Evolutionary conservation across 495 filamentous ascomycete genomes (phyloP).

Genomic region (Aspergillus carlsbadensis): DNA sequence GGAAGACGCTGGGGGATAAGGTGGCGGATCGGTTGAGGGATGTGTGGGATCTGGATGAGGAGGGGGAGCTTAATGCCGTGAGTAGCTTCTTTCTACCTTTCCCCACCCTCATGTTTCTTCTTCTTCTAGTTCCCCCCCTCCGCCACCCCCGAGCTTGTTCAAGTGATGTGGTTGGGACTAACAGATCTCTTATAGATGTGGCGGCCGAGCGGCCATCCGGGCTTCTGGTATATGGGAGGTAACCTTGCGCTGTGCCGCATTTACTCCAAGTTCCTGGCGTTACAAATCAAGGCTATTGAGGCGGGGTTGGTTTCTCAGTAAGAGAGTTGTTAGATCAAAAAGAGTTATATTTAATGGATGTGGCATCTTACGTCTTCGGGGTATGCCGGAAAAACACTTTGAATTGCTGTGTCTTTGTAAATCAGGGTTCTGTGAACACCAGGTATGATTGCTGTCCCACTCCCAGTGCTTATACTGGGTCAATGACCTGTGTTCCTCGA

Average conservation of each 20-base stretch:
- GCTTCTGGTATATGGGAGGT: constrained; percentile 80
- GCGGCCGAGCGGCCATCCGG: constrained; percentile 67
- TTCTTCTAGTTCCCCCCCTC: neutral
- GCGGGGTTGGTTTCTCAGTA: constrained; percentile 35
- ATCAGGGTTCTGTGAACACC: too few relatives aligned
- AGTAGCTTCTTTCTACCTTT: neutral
- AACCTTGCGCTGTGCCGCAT: constrained; percentile 72
- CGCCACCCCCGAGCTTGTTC: too few relatives aligned
- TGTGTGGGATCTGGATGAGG: constrained; percentile 79
- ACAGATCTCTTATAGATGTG: constrained; percentile 53
- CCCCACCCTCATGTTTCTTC: neutral
- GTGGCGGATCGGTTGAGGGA: constrained; percentile 63
- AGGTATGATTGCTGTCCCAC: too few relatives aligned
- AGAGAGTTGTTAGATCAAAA: neutral
- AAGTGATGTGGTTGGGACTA: constrained; percentile 7
- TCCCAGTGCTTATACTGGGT: too few relatives aligned
- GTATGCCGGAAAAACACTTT: too few relatives aligned
- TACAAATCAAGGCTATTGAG: constrained; percentile 72
- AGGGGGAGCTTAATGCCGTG: constrained; percentile 65
- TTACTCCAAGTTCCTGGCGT: constrained; percentile 65
- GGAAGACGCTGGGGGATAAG: constrained; percentile 66
- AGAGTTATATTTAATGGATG: too few relatives aligned
- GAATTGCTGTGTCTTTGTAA: too few relatives aligned
- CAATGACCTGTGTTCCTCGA: too few relatives aligned
- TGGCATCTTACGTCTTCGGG: too few relatives aligned